Conservation (phyloP, 2,329 filamentous ascomycete genomes). For the Xylariaceae sp. region DNA sequence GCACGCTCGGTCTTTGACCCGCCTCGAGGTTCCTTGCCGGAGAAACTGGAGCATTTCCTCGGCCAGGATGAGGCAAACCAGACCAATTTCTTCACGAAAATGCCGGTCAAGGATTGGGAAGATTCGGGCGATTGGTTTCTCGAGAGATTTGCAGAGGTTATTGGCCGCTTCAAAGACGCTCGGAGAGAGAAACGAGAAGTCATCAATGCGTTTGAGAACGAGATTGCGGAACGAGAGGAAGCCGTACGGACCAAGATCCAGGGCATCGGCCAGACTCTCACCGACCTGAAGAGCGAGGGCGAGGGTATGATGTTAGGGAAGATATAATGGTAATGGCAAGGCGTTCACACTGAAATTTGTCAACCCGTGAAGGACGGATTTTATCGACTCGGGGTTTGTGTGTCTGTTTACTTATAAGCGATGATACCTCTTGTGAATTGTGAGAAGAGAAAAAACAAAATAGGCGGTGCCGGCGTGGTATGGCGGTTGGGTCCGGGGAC, state of each 20-base stretch:
- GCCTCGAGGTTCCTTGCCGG: conserved; percentile 39
- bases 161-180: conserved; percentile 44
- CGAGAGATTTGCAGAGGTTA: conserved; percentile 46
- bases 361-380: conserved; percentile 3
- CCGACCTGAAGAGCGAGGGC: conserved; percentile 52
- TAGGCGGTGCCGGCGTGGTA: not conserved
- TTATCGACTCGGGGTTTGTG: conserved; percentile 6
- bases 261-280: conserved; percentile 50
- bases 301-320: conserved; percentile 46
- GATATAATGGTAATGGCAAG: not conserved
- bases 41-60: conserved; percentile 44
- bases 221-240: conserved; percentile 51
- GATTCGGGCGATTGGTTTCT: conserved; percentile 56
- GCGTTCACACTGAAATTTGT: conserved; percentile 19
- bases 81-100: conserved; percentile 47
- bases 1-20: conserved; percentile 33
- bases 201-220: conserved; percentile 48
- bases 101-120: conserved; percentile 55
- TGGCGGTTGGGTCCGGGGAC: not conserved
- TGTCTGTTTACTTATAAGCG: conserved; percentile 1
- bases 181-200: conserved; percentile 46
- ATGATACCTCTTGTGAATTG: conserved; percentile 1
- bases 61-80: conserved; percentile 40
- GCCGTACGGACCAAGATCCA: conserved; percentile 48
- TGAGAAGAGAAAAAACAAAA: not conserved